Evolutionary conservation across 805 yeast genomes (phyloP).

Genomic region (Yueomyces sp.): DNA sequence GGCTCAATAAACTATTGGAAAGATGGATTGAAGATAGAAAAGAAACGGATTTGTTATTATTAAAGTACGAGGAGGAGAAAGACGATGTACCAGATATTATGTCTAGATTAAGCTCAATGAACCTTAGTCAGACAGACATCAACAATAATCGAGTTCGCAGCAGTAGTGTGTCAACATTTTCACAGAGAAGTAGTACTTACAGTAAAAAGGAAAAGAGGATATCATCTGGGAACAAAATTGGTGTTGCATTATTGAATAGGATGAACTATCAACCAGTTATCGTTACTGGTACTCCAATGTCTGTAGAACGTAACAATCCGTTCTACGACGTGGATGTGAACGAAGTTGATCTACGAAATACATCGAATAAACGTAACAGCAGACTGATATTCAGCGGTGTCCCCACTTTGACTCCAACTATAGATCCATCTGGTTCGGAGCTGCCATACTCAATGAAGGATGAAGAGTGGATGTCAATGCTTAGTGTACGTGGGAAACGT

Average conservation of each 20-base stretch:
- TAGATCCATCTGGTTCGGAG: too few species aligned
- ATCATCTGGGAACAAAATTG: conserved; percentile 15
- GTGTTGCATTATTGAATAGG: conserved; percentile 28
- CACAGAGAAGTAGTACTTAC: neutral
- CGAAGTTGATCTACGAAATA: neutral
- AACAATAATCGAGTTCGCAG: conserved; percentile 1
- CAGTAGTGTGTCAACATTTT: neutral
- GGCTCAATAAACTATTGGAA: conserved; percentile 25
- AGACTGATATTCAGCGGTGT: too few species aligned
- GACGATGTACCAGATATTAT: neutral
- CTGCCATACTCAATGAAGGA: too few species aligned
- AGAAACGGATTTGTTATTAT: neutral
- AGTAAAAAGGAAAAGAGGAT: neutral
- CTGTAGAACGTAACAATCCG: conserved; percentile 11
- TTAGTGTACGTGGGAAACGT: too few species aligned
- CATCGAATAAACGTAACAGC: neutral
- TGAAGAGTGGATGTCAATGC: too few species aligned
- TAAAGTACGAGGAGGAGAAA: neutral
- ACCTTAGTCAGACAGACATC: conserved; percentile 6
- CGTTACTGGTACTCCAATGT: conserved; percentile 21
- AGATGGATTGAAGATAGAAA: conserved; percentile 21
- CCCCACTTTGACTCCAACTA: too few species aligned
- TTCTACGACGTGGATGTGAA: conserved; percentile 3
- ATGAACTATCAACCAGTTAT: conserved; percentile 29
- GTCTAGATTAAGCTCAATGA: neutral